Conservation (phyloP, 202 grass and related monocot genomes). For the Panicum hallii region DNA sequence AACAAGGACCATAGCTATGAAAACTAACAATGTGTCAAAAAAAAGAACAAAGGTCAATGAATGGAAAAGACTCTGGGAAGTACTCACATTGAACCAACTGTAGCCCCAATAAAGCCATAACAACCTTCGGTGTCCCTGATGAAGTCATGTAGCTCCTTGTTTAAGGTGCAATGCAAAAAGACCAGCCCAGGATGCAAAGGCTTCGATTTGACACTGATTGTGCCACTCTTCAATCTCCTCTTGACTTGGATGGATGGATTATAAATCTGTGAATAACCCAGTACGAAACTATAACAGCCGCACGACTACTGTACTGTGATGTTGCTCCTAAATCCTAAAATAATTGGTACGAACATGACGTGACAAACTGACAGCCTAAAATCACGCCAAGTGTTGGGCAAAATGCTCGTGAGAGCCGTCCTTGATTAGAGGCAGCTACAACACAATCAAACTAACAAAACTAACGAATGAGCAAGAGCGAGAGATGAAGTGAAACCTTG, state of each 20-base stretch:
- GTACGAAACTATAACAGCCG: neutral
- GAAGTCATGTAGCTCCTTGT: conserved; percentile 88
- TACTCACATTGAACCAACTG: conserved; percentile 78
- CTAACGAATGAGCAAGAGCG: neutral
- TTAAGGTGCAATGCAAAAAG: conserved; percentile 76
- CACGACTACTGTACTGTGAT: neutral
- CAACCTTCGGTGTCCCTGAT: conserved; percentile 74
- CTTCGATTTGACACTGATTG: conserved; percentile 61
- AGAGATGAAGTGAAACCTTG: conserved; percentile 52
- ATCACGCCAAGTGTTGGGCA: neutral
- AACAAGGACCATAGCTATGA: conserved; percentile 9
- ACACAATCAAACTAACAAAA: neutral
- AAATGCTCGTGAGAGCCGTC: conserved; percentile 16
- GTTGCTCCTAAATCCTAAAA: conserved; percentile 5
- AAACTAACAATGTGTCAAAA: neutral
- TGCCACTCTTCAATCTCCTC: conserved; percentile 69
- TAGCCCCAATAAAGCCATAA: conserved; percentile 84
- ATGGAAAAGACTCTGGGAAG: conserved; percentile 23
- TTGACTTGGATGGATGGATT: conserved; percentile 68
- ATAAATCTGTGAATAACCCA: conserved; percentile 66
- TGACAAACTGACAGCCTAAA: neutral
- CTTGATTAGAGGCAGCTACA: neutral
- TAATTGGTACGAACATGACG: neutral
- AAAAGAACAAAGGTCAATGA: neutral
- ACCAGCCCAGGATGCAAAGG: conserved; percentile 78